A percentile compares a stretch with the other conserved stretches of the same genome.
These are phyloP conservation scores for Ceratobasidium sp. DNA, from an alignment of 1,284 basidiomycete species.

Conservation along the genomic window DNA sequence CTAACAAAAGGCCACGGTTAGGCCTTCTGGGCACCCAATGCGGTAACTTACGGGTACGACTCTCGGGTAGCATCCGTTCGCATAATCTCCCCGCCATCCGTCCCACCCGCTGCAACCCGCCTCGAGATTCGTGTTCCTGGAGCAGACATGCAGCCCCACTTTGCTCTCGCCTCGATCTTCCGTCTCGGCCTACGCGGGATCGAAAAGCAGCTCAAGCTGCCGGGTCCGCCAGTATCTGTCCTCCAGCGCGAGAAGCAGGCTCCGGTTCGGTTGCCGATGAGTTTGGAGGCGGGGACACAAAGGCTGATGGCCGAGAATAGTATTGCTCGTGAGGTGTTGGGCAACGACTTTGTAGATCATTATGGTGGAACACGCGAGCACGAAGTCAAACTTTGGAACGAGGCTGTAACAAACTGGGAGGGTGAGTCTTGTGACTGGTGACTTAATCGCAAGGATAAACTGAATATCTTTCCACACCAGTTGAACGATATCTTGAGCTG, in stretches of 20 bases:
- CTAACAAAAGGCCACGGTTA: slow-evolving; percentile 45
- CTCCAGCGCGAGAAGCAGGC: slow-evolving; percentile 53
- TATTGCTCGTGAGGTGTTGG: slow-evolving; percentile 88
- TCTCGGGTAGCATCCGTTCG: slow-evolving; percentile 92
- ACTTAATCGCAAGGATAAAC: slow-evolving; percentile 1
- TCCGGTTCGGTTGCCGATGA: slow-evolving; percentile 68
- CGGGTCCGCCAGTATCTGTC: slow-evolving; percentile 78
- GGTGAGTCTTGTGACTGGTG: slow-evolving; percentile 63
- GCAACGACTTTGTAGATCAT: slow-evolving; percentile 92
- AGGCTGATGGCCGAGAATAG: slow-evolving; percentile 84
- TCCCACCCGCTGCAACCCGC: slow-evolving; percentile 82
- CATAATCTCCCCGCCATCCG: slow-evolving; percentile 90
- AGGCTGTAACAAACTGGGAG: slow-evolving; percentile 95
- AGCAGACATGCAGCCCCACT: slow-evolving; percentile 93
- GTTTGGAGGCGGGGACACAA: slow-evolving; percentile 82
- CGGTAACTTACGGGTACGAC: slow-evolving; percentile 94
- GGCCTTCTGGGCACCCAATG: slow-evolving; percentile 94
- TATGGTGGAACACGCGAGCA: slow-evolving; percentile 92
- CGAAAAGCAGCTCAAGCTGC: slow-evolving; percentile 77
- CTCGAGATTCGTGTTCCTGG: slow-evolving; percentile 95
- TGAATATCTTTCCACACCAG: slow-evolving; percentile 59
- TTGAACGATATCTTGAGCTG: slow-evolving; percentile 87
- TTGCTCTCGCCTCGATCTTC: slow-evolving; percentile 88
- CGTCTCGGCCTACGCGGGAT: slow-evolving; percentile 90
- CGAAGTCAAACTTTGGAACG: slow-evolving; percentile 87